A percentile compares a stretch with the other conserved stretches of the same genome.
These are phyloP conservation scores for Thelephora ganbajun DNA, from an alignment of 768 basidiomycete species.

Conservation along the genomic window DNA sequence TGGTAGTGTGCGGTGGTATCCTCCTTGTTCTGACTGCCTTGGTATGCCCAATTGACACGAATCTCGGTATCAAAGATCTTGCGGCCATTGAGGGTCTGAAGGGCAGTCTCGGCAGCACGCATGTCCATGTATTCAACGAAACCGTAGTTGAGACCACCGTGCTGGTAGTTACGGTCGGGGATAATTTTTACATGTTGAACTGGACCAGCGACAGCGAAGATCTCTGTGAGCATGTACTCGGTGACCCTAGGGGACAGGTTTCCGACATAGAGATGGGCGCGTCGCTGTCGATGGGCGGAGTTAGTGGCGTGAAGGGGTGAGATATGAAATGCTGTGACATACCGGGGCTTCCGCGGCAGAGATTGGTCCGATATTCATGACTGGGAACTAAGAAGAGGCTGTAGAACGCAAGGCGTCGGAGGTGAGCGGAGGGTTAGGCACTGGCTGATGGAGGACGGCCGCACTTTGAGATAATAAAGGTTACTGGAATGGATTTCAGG, in stretches of 20 bases:
- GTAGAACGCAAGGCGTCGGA: constrained; percentile 10
- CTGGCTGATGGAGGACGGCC: constrained; percentile 5
- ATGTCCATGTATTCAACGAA: constrained; percentile 99
- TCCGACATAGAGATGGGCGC: constrained; percentile 97
- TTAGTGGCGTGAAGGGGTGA: background rate
- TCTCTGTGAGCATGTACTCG: constrained; percentile 98
- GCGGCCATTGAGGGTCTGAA: constrained; percentile 95
- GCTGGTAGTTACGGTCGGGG: constrained; percentile 97
- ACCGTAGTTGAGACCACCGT: constrained; percentile 98
- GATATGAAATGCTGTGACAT: constrained; percentile 16
- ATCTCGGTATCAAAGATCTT: constrained; percentile 99
- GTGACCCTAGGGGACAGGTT: constrained; percentile 96
- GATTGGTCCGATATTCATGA: constrained; percentile 67
- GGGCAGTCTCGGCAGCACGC: constrained; percentile 97
- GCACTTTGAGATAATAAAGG: constrained; percentile 28
- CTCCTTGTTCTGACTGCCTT: constrained; percentile 96
- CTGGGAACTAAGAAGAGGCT: constrained; percentile 18
- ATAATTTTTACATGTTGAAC: constrained; percentile 99
- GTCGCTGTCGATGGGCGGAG: constrained; percentile 35
- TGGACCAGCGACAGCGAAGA: constrained; percentile 90
- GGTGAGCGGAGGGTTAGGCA: constrained; percentile 6
- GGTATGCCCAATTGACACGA: constrained; percentile 99
- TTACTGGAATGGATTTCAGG: constrained; percentile 20
- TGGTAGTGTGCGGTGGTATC: constrained; percentile 96
- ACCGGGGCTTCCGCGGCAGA: constrained; percentile 68